A percentile compares a stretch with the other conserved stretches of the same genome.
Conservation (phyloP, 2,329 filamentous ascomycete species). For the Alternaria rosae region DNA sequence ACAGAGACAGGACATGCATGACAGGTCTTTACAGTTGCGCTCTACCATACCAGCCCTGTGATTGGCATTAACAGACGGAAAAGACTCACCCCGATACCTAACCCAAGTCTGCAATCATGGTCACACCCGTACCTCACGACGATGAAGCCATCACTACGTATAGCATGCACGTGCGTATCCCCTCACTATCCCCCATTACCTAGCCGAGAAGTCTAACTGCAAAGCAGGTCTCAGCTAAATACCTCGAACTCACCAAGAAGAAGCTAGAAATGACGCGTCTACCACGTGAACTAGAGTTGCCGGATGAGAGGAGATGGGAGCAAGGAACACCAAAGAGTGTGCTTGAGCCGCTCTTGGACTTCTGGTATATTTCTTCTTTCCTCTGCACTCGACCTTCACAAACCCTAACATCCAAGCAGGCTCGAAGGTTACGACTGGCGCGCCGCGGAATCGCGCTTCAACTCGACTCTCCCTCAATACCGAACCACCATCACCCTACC, state of each 20-base stretch:
- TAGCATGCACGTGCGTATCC: constrained; percentile 43
- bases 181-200: background rate
- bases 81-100: background rate
- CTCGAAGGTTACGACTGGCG: constrained; percentile 72
- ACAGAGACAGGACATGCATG: background rate
- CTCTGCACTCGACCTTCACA: background rate
- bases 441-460: constrained; percentile 65
- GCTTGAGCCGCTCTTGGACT: constrained; percentile 71
- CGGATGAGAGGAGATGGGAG: constrained; percentile 62
- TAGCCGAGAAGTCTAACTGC: background rate
- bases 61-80: background rate
- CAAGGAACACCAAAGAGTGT: constrained; percentile 64
- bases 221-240: constrained; percentile 68
- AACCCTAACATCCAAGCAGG: constrained; percentile 45
- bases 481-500: constrained; percentile 61
- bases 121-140: constrained; percentile 2
- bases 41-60: too few relatives aligned
- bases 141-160: constrained; percentile 39
- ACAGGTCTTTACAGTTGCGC: background rate
- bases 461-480: constrained; percentile 68
- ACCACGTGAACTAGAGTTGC: constrained; percentile 64
- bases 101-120: background rate
- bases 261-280: constrained; percentile 73
- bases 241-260: constrained; percentile 70
- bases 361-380: constrained; percentile 55